Conservation (phyloP, 1,284 basidiomycete genomes). For the Tilletia setariae region DNA sequence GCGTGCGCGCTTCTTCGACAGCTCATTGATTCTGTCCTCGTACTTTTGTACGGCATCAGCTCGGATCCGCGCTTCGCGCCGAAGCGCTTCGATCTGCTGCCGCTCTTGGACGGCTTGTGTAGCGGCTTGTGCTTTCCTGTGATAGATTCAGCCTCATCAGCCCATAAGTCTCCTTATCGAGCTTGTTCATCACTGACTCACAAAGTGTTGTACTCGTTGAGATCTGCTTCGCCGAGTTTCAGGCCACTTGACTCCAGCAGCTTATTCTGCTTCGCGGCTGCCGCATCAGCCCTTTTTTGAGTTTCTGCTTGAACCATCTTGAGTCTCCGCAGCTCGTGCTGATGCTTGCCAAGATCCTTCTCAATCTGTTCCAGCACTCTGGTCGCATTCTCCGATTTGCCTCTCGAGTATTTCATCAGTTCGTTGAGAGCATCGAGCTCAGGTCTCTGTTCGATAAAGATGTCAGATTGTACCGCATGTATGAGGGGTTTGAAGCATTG, state of each 20-base stretch:
- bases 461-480: not conserved
- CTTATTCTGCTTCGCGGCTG: conserved; percentile 70
- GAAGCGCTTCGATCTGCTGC: conserved; percentile 74
- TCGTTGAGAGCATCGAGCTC: conserved; percentile 64
- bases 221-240: conserved; percentile 74
- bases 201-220: conserved; percentile 73
- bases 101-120: conserved; percentile 79
- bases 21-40: conserved; percentile 65
- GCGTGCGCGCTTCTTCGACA: conserved; percentile 65
- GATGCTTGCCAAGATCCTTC: conserved; percentile 68
- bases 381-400: conserved; percentile 71
- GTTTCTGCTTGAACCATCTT: conserved; percentile 71
- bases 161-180: too few species aligned
- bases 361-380: conserved; percentile 66
- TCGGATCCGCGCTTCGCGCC: conserved; percentile 76
- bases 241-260: conserved; percentile 69
- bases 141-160: conserved; percentile 22
- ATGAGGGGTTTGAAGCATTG: not conserved
- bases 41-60: conserved; percentile 62
- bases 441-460: conserved; percentile 27
- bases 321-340: conserved; percentile 64
- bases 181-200: conserved; percentile 45
- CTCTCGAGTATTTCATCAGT: conserved; percentile 77
- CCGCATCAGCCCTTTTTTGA: conserved; percentile 36
- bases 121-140: conserved; percentile 63